These are phyloP conservation scores for Populus hybrid DNA, from an alignment of 441 rosid genomes.

Conservation along the genomic window DNA sequence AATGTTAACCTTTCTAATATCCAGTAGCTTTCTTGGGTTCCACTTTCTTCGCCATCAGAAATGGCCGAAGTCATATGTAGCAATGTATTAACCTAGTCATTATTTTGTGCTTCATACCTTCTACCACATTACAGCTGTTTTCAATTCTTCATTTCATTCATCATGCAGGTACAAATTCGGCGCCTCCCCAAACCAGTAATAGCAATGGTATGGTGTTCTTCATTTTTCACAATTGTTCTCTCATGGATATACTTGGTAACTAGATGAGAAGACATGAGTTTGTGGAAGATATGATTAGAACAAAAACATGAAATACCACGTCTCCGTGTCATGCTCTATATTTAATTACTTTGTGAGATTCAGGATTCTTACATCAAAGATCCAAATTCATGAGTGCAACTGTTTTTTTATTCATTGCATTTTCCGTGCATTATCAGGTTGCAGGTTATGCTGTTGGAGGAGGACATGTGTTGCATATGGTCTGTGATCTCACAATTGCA, in stretches of 20 bases:
- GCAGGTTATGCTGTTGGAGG: constrained; percentile 98
- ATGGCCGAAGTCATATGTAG: background rate
- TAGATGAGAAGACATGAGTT: background rate
- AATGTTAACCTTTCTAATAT: background rate
- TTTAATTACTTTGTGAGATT: background rate
- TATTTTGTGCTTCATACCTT: background rate
- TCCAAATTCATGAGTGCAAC: constrained; percentile 1
- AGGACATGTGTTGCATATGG: constrained; percentile 90
- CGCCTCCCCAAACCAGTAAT: constrained; percentile 94
- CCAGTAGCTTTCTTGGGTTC: background rate
- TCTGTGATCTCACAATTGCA: constrained; percentile 94
- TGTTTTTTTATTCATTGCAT: background rate
- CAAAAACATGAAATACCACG: background rate
- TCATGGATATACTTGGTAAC: background rate
- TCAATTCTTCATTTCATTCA: constrained; percentile 11
- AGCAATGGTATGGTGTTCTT: constrained; percentile 63
- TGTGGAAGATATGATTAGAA: background rate
- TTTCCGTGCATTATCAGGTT: constrained; percentile 44
- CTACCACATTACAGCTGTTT: background rate
- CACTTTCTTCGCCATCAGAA: background rate
- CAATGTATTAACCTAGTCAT: background rate
- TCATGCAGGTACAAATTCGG: constrained; percentile 76
- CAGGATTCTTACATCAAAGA: background rate
- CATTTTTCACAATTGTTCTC: background rate
- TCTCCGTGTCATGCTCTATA: background rate